These are phyloP conservation scores for Oemleria cerasiformis DNA, from an alignment of 306 rosid species.

Conservation along the genomic window DNA sequence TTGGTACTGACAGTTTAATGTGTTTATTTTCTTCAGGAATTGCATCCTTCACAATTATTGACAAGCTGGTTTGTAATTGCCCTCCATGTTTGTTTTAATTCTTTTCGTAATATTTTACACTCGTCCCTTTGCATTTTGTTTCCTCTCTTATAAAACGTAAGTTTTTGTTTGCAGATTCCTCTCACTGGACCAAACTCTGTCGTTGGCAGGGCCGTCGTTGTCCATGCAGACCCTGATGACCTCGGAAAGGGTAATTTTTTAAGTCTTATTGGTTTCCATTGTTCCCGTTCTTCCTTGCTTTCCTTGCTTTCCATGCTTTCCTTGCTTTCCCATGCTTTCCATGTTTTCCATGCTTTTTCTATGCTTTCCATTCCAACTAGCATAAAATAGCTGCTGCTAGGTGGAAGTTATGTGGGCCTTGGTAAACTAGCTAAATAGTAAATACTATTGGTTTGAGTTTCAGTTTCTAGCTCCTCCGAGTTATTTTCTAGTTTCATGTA, in stretches of 20 bases:
- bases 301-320: too few relatives aligned
- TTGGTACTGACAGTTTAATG: conserved; percentile 12
- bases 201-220: conserved; percentile 96
- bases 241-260: conserved; percentile 76
- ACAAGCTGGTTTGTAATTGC: conserved; percentile 56
- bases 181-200: conserved; percentile 77
- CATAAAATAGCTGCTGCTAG: neutral
- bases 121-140: neutral
- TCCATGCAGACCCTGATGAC: conserved; percentile 92
- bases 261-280: neutral
- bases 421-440: too few relatives aligned
- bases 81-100: conserved; percentile 5
- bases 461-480: neutral
- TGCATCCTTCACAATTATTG: conserved; percentile 56
- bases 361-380: neutral
- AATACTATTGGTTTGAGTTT: neutral
- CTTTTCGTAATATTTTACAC: neutral
- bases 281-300: neutral
- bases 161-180: conserved; percentile 62
- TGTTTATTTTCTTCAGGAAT: conserved; percentile 54
- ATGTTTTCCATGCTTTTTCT: neutral
- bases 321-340: neutral
- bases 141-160: conserved; percentile 14
- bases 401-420: neutral
- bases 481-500: neutral